Conservation (phyloP, 306 rosid genomes). For the Begonia peltatifolia region DNA sequence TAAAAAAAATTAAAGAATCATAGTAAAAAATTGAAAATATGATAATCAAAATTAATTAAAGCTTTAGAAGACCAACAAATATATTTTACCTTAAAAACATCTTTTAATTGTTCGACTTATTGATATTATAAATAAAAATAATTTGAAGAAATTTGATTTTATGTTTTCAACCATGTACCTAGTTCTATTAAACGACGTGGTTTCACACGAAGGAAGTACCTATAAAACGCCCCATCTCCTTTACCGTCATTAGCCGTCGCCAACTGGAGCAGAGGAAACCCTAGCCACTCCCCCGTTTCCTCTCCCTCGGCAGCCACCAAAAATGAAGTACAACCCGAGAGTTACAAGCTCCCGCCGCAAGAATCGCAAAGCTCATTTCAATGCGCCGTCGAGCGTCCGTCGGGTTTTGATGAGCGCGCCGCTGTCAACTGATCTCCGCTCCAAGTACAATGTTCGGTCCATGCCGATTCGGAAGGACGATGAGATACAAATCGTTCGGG, state of each 20-base stretch:
- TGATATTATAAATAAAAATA: too few species aligned
- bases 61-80: too few species aligned
- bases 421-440: conserved; percentile 61
- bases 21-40: too few species aligned
- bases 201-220: too few species aligned
- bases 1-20: too few species aligned
- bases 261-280: background rate
- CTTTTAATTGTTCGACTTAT: too few species aligned
- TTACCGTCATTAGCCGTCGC: background rate
- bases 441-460: conserved; percentile 82
- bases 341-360: conserved; percentile 87
- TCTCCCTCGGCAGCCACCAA: background rate
- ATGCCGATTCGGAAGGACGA: conserved; percentile 88
- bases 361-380: conserved; percentile 89
- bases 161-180: too few species aligned
- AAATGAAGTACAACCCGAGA: conserved; percentile 75
- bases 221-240: too few species aligned
- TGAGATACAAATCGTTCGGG: conserved; percentile 84
- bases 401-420: conserved; percentile 89
- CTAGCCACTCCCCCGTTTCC: background rate
- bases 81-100: too few species aligned
- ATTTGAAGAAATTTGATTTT: too few species aligned
- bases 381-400: conserved; percentile 89
- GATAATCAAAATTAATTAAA: too few species aligned
- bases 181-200: too few species aligned